Base-by-base conservation (phyloP, 257 asterid genomes). In the Haberlea rhodopensis region DNA sequence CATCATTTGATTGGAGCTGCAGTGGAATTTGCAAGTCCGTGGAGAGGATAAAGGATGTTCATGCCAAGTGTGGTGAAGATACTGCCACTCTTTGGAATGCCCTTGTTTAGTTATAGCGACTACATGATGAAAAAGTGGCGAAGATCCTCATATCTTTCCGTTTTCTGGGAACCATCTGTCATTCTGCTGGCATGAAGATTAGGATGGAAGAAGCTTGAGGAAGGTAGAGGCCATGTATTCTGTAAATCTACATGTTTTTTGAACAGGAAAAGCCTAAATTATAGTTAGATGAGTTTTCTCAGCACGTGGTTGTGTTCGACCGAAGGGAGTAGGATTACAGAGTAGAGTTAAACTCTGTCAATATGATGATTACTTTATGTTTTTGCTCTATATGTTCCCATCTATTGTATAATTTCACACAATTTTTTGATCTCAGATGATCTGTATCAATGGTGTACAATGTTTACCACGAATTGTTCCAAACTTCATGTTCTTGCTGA, bases 1-100 rank as follows among this genome's bases (percentile, higher is more conserved):
- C 87, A 1, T 70, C 87, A 6, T 84, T 81, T 19, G 90, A 84
- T 29, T 84, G 90, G 87, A 75, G 64, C 66, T 84, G 90, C 82
- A 84, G 90, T 21, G 90, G 90, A 65, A 79, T 84, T 21, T 84
- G 90, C 65, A 77, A 75, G 45, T 84, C 90, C 4, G 87, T 81
- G 10, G 82, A 18, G n/a, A 75, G 84, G 48, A 77, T 84, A 16
- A 84, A 79, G 68, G 67, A n/a, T 23, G 85, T 84, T 24, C 90
- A 84, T 27, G 68, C 73, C 15, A 79, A 75, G 56, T 81, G 87
- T 43, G 79, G 75, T 24, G 87, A 84, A 79, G 83, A 78, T 72
- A 66, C 78, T 32, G 68, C 78, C 29, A 77, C 79, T 66, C 82
- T 84, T 22, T 75, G 85, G 84, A 74, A 76, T 52, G 68, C 78